Evolutionary conservation across 2,329 filamentous ascomycete genomes (phyloP), one percentile per base, ranked within the genome.

Genomic region (Calonectria ilicicola): DNA sequence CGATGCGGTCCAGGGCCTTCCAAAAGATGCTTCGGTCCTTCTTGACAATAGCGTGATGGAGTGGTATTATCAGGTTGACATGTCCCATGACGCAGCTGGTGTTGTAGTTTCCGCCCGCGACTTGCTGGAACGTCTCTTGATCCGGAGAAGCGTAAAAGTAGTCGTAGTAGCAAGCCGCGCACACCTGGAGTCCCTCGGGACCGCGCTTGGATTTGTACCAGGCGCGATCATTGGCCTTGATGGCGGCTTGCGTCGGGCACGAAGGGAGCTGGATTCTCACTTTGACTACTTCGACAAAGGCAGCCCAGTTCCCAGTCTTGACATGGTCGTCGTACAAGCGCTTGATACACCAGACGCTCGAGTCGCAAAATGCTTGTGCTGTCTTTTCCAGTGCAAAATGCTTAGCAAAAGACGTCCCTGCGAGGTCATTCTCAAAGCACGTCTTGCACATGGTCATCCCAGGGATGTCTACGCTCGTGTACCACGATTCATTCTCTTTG

Each of bases 151-250:
- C 77, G 35, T 79, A 65, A 23, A 86, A 78, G 21, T 82, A 80
- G 75, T 87, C 85, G 66, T 76, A 79, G 70, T 82, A 85, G 71
- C 85, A 86, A 1, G 82, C 80, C 7, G 74, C 77, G 64, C 85
- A 87, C 15, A 85, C 72, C 0, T 84, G 75, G 0, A 85, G 72
- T 3, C 75, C 77, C 0, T 60, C 51, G 0, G 78, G 80, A 3
- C 69, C 69, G 0, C 80, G 76, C 0, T 72, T 72, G 2, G 82
- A 80, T 4, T 80, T 74, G 71, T 82, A 85, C 84, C 84, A 86
- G 5, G 72, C 76, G 6, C 77, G 76, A 0, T 77, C 77, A n/a
- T 74, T 73, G 1, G 78, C 77, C 14, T 73, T 73, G 56, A 78
- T 74, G 2, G 46, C 35, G 5, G 74, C 64, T 14, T 69, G 62